Base-by-base conservation (phyloP, 2,329 filamentous ascomycete genomes). In the Paracoccidioides lutzii region DNA sequence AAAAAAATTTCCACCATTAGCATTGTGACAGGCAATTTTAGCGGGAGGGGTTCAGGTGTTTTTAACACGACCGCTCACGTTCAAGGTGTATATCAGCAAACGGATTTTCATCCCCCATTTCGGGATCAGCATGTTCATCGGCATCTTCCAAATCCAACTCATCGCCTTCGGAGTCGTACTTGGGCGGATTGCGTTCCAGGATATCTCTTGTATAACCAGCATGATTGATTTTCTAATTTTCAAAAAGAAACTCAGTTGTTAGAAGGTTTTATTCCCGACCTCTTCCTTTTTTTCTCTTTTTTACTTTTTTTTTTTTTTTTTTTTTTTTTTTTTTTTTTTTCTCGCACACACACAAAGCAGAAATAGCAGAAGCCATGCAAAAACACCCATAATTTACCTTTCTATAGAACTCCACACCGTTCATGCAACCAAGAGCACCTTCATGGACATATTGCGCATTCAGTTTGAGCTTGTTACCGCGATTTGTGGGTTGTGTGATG, bases 91-190 rank as follows among this genome's bases (percentile, higher is more conserved):
- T 77, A 32, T 78, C 78, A 54, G 75, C 76, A 59, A 83, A 85
- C 0, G 81, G 78, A 63, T 84, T 80, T 59, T 82, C 80, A 61
- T 81, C 79, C 32, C 76, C 74, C 46, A 78, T 78, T 48, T 75
- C 73, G 28, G 77, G 76, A 62, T 80, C 78, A n/a, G 77, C 78
- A 56, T 81, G 78, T 52, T 78, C 76, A 61, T 81, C 77, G 62
- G 77, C 77, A 64, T 81, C 79, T 57, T 78, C 76, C 28, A 76
- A 75, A 40, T 81, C 79, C 50, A 83, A 73, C 58, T 83, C 76
- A 59, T 82, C 81, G 54, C 82, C 82, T 64, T 84, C 80, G n/a
- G 78, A 78, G 63, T 85, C 81, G 66, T 79, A 81, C 59, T 78
- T 76, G 53, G 74, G 72, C 5, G 82, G 81, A 57, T 83, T 84